Evolutionary conservation across 148 eudicot genomes (phyloP).

Genomic region (Mesembryanthemum crystallinum): DNA sequence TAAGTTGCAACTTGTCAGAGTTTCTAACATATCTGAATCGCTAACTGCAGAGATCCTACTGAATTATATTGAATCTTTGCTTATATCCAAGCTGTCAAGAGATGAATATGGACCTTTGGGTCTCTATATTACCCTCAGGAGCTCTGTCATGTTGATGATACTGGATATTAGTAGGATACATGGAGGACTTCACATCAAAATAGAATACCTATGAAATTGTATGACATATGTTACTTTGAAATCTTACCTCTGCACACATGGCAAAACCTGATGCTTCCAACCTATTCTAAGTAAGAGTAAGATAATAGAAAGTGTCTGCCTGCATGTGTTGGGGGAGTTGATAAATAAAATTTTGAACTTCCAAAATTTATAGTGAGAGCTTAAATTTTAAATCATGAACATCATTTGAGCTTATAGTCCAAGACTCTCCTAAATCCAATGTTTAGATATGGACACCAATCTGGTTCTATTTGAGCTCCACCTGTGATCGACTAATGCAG

Average conservation of each 20-base stretch:
- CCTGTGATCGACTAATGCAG: too few relatives aligned
- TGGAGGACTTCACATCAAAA: not conserved
- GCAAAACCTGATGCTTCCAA: not conserved
- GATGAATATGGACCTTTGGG: not conserved
- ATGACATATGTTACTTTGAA: not conserved
- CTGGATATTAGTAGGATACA: not conserved
- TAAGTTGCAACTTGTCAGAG: constrained; percentile 41
- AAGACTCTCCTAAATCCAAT: too few relatives aligned
- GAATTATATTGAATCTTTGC: not conserved
- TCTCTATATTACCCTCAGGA: not conserved
- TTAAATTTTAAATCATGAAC: not conserved
- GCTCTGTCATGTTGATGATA: constrained; percentile 1
- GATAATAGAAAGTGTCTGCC: not conserved
- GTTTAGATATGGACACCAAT: too few relatives aligned
- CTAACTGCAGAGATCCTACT: not conserved
- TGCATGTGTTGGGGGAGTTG: not conserved
- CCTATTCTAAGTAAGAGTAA: not conserved
- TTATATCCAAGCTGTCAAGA: constrained; percentile 5
- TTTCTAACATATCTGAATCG: not conserved
- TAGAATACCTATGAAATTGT: not conserved
- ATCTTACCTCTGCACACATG: not conserved
- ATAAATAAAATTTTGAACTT: not conserved
- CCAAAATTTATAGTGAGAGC: not conserved
- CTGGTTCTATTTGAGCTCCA: too few relatives aligned
- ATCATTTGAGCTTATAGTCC: not conserved